Evolutionary conservation across 768 basidiomycete genomes (phyloP), one percentile per base, ranked within the genome.

Genomic region (Cubamyces lactineus): DNA sequence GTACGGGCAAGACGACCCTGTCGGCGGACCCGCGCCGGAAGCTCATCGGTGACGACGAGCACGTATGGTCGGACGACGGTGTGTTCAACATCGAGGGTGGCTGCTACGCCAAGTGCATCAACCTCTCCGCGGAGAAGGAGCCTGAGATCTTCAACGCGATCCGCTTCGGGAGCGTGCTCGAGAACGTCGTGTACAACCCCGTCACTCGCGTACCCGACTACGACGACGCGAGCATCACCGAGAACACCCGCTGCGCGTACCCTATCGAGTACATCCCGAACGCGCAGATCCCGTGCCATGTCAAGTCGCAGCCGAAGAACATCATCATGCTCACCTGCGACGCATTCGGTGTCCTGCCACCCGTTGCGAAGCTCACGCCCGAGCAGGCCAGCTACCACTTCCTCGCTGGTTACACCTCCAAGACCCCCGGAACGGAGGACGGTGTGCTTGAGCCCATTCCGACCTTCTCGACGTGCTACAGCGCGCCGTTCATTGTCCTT

Each of bases 51-150:
- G 97, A 99, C 74, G 97, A 99, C 74, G 97, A 98, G 78, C 97
- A 99, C 74, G 97, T 99, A 71, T 99, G 97, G 97, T 94, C 94
- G 16, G 97, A 99, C 77, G 89, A 83, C 17, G 97, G 97, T 72
- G 96, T 99, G 63, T 99, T 99, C 87, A 98, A 98, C 84, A 99
- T 99, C 71, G 97, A 99, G 73, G 97, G 97, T 65, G 97, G 97
- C 52, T 99, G 97, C 78, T 99, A 98, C 74, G 97, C 97, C 76
- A 98, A 99, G 79, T 89, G 87, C 76, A 91, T 98, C 81, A 97
- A 97, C 81, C 87, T 99, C 62, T 94, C 94, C 43, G 86, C 87
- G 23, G 93, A 97, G 78, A 98, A 98, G 82, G 97, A 99, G 73
- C 97, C 97, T 55, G 97, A 98, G 75, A 99, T 99, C 72, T 96